phyloP scores from a whole-genome alignment of 345 rosid species.

The Salix arbutifolia region DNA sequence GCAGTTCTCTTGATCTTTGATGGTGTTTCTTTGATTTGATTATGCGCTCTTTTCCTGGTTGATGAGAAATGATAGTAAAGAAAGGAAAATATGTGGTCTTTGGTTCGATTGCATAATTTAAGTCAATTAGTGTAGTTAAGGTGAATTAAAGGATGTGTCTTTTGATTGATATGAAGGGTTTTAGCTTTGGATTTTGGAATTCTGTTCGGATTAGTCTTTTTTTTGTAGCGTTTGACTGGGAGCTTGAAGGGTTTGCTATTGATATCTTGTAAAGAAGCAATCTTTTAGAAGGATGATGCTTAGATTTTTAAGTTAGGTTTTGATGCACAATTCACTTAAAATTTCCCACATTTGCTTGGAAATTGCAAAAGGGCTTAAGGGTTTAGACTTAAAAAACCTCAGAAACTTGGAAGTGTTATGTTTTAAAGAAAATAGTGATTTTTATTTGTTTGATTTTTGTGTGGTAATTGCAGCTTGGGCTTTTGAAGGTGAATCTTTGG shows the following conservation, averaged over 20 bases:
- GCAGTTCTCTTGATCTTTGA: not conserved
- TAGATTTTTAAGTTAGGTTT: not conserved
- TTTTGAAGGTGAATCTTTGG: conserved; percentile 40
- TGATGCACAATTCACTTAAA: not conserved
- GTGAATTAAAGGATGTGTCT: not conserved
- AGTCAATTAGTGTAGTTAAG: not conserved
- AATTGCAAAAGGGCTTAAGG: not conserved
- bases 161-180: not conserved
- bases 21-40: not conserved
- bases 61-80: not conserved
- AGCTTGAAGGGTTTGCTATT: not conserved
- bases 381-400: not conserved
- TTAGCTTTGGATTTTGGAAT: not conserved
- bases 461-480: conserved; percentile 52
- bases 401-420: not conserved
- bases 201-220: not conserved
- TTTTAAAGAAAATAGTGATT: not conserved
- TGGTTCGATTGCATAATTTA: not conserved
- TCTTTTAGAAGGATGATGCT: not conserved
- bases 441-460: conserved; percentile 24
- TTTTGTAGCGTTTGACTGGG: not conserved
- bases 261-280: not conserved
- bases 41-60: not conserved
- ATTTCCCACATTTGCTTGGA: conserved; percentile 14
- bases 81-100: not conserved